Base-by-base conservation (phyloP, 106 monocot species). In the Dactylorhiza incarnata region DNA sequence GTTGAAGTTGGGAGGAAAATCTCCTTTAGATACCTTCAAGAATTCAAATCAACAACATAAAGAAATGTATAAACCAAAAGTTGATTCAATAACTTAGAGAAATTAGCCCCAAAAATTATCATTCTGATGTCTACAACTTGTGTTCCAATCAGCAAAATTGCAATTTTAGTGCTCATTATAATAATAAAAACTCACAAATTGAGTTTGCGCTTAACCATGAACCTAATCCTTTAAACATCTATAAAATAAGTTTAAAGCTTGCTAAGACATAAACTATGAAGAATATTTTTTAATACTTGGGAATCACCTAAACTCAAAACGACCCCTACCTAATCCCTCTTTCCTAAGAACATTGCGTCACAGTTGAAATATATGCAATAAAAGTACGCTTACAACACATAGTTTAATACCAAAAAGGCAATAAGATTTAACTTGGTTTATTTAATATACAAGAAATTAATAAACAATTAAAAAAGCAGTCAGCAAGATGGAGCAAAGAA, bases 1-100 rank as follows among this genome's bases (percentile, higher is more conserved):
- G 47, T 76, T 91, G 51, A 96, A 96, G 26, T 61, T 24, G 10
- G 92, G 95, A 46, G 89, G 84, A 45, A 62, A 78, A 48, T 68
- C 76, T 20, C 95, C 95, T 74, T 91, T 92, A 17, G 75, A 73
- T 22, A 95, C 92, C 95, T 95, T 73, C 66, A 76, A 70, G 46
- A 5, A 62, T 26, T 50, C 37, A 70, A 75, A 49, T 2, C 51
- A 69, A 48, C 49, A 47, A 76, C 72, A 48, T 59, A 10, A 45
- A 15, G 4, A 12, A 37, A 23, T 56, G 6, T n/a, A 37, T 11
- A 17, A 53, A 43, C 23, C 22, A 12, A 53, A 16, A 16, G 1
- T 8, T 50, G 49, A 23, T 22, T 19, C 5, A 73, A 73, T 0
- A 23, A 11, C 24, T 12, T 51, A 9, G 9, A 48, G 24, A 49